A percentile compares a stretch with the other conserved stretches of the same genome.
These are phyloP conservation scores for Leucoagaricus sp. DNA, from an alignment of 1,284 basidiomycete species.

Conservation along the genomic window DNA sequence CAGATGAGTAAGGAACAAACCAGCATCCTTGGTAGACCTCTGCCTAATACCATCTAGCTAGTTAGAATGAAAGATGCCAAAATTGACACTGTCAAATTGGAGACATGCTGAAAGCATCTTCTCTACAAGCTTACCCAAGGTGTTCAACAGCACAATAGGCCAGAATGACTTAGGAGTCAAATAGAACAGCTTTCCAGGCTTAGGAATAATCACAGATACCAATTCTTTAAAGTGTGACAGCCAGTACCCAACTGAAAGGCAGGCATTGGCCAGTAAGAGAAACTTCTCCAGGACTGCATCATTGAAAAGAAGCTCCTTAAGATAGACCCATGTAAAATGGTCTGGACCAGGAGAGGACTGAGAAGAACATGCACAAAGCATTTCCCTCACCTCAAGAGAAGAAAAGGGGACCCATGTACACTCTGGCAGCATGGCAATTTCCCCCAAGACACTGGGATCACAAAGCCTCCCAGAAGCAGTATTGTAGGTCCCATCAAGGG, in stretches of 20 bases:
- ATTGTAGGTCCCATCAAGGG: conserved; percentile 6
- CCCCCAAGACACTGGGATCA: neutral
- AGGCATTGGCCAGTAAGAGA: neutral
- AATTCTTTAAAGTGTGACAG: conserved; percentile 12
- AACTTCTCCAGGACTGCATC: neutral
- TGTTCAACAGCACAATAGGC: neutral
- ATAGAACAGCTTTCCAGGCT: neutral
- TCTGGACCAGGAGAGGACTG: neutral
- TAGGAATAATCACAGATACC: neutral
- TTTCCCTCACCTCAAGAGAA: neutral
- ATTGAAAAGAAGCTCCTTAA: neutral
- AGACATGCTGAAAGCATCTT: too few relatives aligned
- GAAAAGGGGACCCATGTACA: neutral
- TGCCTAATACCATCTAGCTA: too few relatives aligned
- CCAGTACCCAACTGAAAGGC: conserved; percentile 12
- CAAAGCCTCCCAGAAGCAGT: neutral
- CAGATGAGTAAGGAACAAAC: too few relatives aligned
- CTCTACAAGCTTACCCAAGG: neutral
- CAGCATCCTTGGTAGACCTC: too few relatives aligned
- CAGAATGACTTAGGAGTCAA: neutral
- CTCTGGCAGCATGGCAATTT: neutral
- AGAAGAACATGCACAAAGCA: neutral
- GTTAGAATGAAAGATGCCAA: too few relatives aligned
- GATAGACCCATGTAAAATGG: neutral
- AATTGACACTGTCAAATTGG: too few relatives aligned